Evolutionary conservation across 1,284 basidiomycete genomes (phyloP).

Genomic region (Chiua sp.): DNA sequence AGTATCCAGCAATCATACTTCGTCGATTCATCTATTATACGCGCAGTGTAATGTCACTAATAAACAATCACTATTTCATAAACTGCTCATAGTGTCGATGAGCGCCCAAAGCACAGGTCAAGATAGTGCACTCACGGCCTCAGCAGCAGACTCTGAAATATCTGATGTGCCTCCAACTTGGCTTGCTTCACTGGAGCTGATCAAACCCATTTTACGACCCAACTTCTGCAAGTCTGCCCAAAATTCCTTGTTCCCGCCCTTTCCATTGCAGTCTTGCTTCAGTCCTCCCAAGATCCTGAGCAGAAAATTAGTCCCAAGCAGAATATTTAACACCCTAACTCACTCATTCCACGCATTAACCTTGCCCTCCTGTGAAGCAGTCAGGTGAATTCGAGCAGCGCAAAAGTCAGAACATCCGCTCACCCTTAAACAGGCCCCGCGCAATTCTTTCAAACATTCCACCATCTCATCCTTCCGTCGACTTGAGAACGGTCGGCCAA

Average conservation of each 20-base stretch:
- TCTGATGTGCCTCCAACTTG: constrained; percentile 58
- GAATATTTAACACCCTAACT: constrained; percentile 29
- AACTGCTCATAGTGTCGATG: constrained; percentile 26
- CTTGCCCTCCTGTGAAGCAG: constrained; percentile 67
- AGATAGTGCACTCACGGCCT: constrained; percentile 42
- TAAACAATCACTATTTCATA: constrained; percentile 20
- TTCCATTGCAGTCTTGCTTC: constrained; percentile 55
- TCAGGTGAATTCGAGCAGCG: background rate
- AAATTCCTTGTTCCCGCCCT: constrained; percentile 65
- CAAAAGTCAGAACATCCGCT: constrained; percentile 19
- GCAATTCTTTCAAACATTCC: constrained; percentile 71
- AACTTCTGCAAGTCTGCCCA: constrained; percentile 61
- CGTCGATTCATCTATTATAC: background rate
- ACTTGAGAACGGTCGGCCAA: constrained; percentile 70
- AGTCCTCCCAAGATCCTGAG: constrained; percentile 64
- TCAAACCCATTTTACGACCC: constrained; percentile 62
- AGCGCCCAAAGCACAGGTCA: background rate
- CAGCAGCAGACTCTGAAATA: constrained; percentile 55
- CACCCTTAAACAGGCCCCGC: constrained; percentile 69
- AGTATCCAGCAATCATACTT: background rate
- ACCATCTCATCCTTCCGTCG: constrained; percentile 71
- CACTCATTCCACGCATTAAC: constrained; percentile 80
- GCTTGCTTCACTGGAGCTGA: constrained; percentile 65
- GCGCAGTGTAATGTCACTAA: background rate
- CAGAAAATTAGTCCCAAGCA: background rate